Evolutionary conservation across 306 rosid species (phyloP).

Genomic region (Prinsepia uniflora): DNA sequence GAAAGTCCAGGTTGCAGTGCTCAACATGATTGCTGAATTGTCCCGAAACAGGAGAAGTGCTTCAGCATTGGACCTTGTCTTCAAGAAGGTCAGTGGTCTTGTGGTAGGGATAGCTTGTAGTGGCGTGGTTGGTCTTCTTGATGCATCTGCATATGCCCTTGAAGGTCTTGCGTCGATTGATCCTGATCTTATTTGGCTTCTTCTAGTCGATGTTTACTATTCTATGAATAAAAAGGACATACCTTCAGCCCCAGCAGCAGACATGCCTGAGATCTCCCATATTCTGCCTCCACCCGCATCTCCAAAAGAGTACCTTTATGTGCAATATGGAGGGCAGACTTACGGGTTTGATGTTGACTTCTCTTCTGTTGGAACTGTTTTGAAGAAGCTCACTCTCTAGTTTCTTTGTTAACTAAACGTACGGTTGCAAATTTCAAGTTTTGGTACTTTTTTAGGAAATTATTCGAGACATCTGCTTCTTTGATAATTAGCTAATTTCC

Average conservation of each 20-base stretch:
- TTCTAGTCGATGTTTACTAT: constrained; percentile 77
- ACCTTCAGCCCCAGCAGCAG: constrained; percentile 46
- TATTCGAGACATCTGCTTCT: no score
- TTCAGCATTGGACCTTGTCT: constrained; percentile 62
- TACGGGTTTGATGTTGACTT: constrained; percentile 71
- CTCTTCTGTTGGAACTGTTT: constrained; percentile 55
- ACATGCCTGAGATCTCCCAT: constrained; percentile 47
- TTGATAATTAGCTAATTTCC: no score
- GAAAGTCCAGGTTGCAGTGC: constrained; percentile 80
- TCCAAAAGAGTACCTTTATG: constrained; percentile 54
- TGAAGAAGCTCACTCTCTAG: constrained; percentile 46
- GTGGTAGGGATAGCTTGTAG: constrained; percentile 86
- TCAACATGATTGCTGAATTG: constrained; percentile 77
- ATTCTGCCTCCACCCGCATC: constrained; percentile 59
- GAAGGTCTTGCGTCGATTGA: constrained; percentile 74
- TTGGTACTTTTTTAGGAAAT: background rate
- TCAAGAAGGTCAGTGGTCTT: constrained; percentile 71
- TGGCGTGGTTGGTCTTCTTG: constrained; percentile 64
- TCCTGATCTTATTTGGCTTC: constrained; percentile 95
- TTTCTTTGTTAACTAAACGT: constrained; percentile 36
- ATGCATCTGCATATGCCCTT: constrained; percentile 74
- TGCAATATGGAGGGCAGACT: constrained; percentile 76
- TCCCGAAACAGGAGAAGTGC: constrained; percentile 55
- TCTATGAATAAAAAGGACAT: constrained; percentile 39
- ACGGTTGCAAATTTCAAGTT: constrained; percentile 11